Evolutionary conservation across 2,329 filamentous ascomycete species (phyloP).

Genomic region (Aureobasidium leucospermi): DNA sequence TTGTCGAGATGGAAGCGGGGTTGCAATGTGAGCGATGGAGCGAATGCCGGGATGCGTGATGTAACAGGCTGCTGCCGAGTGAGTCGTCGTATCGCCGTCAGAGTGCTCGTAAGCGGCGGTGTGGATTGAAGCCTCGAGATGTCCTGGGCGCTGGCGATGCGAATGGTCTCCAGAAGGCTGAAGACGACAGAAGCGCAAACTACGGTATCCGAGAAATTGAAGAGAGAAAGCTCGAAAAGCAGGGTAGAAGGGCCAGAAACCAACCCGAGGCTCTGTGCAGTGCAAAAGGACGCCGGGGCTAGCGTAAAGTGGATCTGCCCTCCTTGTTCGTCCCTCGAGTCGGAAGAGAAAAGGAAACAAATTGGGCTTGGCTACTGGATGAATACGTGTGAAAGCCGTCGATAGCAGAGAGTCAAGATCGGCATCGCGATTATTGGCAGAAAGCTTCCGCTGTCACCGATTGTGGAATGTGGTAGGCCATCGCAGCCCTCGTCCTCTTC

Average conservation of each 20-base stretch:
- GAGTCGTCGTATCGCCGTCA: not conserved
- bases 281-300: conserved; percentile 1
- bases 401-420: conserved; percentile 12
- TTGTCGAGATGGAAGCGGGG: not conserved
- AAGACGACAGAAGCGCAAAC: not conserved
- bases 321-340: not conserved
- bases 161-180: not conserved
- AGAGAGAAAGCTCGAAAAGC: conserved; percentile 10
- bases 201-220: not conserved
- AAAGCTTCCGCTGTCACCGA: not conserved
- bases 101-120: not conserved
- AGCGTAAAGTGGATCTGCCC: conserved; percentile 10
- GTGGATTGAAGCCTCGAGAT: not conserved
- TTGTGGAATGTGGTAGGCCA: conserved; percentile 14
- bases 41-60: conserved; percentile 1
- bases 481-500: conserved; percentile 21
- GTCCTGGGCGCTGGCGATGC: not conserved
- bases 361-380: not conserved
- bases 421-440: not conserved
- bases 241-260: conserved; percentile 3
- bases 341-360: conserved; percentile 1
- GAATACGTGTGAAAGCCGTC: not conserved
- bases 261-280: conserved; percentile 9
- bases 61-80: not conserved
- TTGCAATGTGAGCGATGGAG: not conserved